Evolutionary conservation across 208 protist genomes (phyloP), one percentile per base, ranked within the genome.

Genomic region (Trichomonas gallinae): DNA sequence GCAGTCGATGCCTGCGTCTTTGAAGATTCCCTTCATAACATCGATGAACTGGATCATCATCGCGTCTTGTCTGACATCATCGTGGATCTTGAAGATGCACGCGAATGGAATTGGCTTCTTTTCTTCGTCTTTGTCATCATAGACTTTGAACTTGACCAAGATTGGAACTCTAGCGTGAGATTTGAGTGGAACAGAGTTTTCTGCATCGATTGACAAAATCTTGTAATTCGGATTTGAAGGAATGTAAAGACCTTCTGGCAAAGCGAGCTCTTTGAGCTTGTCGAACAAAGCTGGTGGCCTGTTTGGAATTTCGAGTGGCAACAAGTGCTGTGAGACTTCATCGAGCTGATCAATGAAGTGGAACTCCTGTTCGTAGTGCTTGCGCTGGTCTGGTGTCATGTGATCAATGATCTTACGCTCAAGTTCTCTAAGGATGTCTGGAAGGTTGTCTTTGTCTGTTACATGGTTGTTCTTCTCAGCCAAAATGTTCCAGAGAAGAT

Each of bases 51-150:
- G 98, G 89, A 99, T 97, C 34, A 98, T 98, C 58, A 99, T 98
- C 96, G 98, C 98, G 97, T 99, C 98, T 96, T 99, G 98, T 36
- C 98, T 97, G 97, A 98, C 98, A 97, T 99, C 98, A 97, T 99
- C 98, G 34, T 98, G 98, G 97, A 98, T 98, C 97, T 99, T 99
- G 97, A 99, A 99, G 96, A 99, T 99, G 49, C 63, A 97, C 87
- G 40, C 0, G 40, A 89, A 89, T 89, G 83, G 34, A 89, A 89
- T 89, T 46, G 83, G 17, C 17, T 89, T 89, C 34, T 89, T 89
- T n/a, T 89, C 40, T 46, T 89, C 40, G 38, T 51, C 40, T 23
- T 46, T 87, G 13, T 49, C 46, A 44, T 89, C 83, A n/a, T 89
- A 46, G 42, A 97, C 81, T 49, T 96, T 83, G 46, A 97, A 97